Evolutionary conservation across 805 yeast species (phyloP), one percentile per base, ranked within the genome.

Genomic region (Yarrowia osloensis): DNA sequence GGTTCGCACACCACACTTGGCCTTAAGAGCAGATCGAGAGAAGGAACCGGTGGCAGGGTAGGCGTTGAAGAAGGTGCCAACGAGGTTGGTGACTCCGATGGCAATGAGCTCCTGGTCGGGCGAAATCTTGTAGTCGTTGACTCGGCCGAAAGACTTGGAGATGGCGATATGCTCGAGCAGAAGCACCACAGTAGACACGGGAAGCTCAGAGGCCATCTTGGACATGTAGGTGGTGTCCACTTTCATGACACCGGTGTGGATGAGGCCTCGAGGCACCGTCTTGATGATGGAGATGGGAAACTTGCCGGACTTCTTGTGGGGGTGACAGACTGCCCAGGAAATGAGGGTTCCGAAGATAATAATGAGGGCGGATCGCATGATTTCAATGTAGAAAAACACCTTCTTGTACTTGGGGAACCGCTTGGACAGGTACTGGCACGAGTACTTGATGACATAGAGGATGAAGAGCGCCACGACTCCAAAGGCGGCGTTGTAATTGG

Each of bases 21-120:
- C 88, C 79, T 94, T 93, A 73, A 93, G 83, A 8, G 98, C 98
- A 52, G 97, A 89, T 81, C 98, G 88, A 21, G 96, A 90, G 77
- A 93, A 93, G 1, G 98, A 93, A 54, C 98, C 98, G 4, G 98
- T 93, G 8, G 97, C 92, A 9, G 98, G 98, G 77, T 93, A 93
- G 8, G 98, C 97, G 74, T 86, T 84, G 84, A 93, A 93, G 75
- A 92, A 91, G 22, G 97, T 91, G 72, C 97, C 97, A 72, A 93
- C 82, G 76, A 93, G 82, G 78, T 93, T 93, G 66, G 95, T 88
- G 54, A 89, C 90, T 74, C 98, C 98, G 77, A 93, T 93, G 47
- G 98, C 97, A 74, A 93, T 84, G 67, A 93, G 84, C 77, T 93
- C 98, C 81, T 93, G 98, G 78, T 93, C 94, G 59, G 98, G 97